Conservation (phyloP, 306 rosid genomes). For the Fragaria vesca region DNA sequence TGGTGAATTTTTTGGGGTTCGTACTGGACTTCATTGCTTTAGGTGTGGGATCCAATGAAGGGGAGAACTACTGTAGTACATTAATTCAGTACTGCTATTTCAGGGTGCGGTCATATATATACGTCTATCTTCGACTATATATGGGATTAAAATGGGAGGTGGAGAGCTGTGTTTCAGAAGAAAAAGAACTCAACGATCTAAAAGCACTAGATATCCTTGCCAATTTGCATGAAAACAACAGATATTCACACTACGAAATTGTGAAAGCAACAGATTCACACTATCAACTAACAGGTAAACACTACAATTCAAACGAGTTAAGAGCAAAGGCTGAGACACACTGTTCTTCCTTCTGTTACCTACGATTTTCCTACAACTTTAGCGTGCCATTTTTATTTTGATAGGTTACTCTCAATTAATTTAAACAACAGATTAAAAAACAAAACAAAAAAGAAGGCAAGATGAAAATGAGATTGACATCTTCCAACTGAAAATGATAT, state of each 20-base stretch:
- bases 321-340: constrained; percentile 32
- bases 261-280: constrained; percentile 36
- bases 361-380: neutral
- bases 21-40: neutral
- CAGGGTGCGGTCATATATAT: constrained; percentile 18
- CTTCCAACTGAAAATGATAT: neutral
- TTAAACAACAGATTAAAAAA: neutral
- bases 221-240: neutral
- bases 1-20: constrained; percentile 40
- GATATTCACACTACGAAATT: constrained; percentile 24
- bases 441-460: neutral
- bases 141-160: constrained; percentile 19
- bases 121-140: constrained; percentile 18
- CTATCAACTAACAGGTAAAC: constrained; percentile 40
- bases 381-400: neutral
- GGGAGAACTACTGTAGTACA: constrained; percentile 32
- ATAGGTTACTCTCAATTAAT: neutral
- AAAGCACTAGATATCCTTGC: neutral
- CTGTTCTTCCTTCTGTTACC: constrained; percentile 7
- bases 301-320: constrained; percentile 43
- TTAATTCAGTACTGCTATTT: constrained; percentile 37
- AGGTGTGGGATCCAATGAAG: constrained; percentile 44
- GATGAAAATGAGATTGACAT: neutral
- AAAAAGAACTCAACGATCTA: neutral
- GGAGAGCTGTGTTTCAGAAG: constrained; percentile 21